These are phyloP conservation scores for Lathyrus aphaca DNA, from an alignment of 306 rosid genomes.

Conservation along the genomic window DNA sequence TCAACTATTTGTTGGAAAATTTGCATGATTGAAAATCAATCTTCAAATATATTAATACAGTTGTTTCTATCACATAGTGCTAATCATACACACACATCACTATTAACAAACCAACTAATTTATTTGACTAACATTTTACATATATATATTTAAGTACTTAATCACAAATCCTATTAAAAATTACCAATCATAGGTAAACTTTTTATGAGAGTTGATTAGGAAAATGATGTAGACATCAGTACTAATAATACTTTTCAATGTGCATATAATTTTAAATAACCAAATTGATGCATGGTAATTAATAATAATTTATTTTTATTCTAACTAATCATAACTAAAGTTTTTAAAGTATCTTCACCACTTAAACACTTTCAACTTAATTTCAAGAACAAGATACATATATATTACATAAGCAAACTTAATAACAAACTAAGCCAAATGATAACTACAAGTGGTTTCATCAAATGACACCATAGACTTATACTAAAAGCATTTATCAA, in stretches of 20 bases:
- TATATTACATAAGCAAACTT: not conserved
- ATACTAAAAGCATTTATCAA: conserved; percentile 26
- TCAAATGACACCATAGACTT: conserved; percentile 21
- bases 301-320: too few species aligned
- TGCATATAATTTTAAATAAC: not conserved
- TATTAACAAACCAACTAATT: not conserved
- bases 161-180: not conserved
- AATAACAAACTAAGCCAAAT: not conserved
- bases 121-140: not conserved
- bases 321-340: too few species aligned
- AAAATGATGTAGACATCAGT: conserved; percentile 5
- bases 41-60: too few species aligned
- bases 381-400: not conserved
- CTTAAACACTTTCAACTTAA: too few species aligned
- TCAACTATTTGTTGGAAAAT: too few species aligned
- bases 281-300: not conserved
- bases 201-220: not conserved
- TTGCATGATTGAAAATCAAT: too few species aligned
- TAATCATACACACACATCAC: conserved; percentile 9
- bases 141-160: not conserved
- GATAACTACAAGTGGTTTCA: conserved; percentile 27
- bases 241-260: not conserved
- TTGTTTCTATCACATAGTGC: not conserved
- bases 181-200: not conserved
- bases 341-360: too few species aligned